phyloP scores from a whole-genome alignment of 176 grass and related monocot species.

The Urochloa ruziziensis region DNA sequence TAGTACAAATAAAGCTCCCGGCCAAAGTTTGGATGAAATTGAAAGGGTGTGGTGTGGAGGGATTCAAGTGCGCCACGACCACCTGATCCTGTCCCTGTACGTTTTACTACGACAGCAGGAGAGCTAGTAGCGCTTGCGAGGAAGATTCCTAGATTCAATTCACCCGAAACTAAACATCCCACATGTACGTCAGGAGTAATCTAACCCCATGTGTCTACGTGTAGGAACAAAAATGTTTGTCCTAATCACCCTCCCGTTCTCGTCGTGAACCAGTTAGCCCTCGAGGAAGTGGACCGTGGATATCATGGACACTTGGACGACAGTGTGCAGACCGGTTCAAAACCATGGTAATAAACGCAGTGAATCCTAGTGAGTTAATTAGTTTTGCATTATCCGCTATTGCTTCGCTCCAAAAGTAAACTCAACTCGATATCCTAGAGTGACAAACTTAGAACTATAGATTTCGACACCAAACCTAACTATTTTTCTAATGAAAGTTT shows the following conservation, averaged over 20 bases:
- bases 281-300: neutral
- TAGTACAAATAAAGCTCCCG: neutral
- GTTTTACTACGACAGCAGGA: neutral
- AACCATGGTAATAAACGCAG: neutral
- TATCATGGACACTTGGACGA: neutral
- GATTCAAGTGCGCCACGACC: neutral
- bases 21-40: constrained; percentile 5
- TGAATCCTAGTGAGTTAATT: neutral
- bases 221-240: constrained; percentile 23
- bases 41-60: too few species aligned
- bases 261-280: neutral
- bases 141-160: constrained; percentile 32
- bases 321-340: neutral
- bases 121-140: neutral
- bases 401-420: neutral
- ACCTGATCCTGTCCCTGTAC: constrained; percentile 23
- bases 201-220: constrained; percentile 1
- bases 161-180: neutral
- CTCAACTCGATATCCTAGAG: neutral
- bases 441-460: too few species aligned
- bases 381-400: too few species aligned
- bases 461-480: too few species aligned
- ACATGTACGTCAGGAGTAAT: constrained; percentile 31
- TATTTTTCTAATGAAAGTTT: too few species aligned
- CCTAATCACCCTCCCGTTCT: neutral